Conservation (phyloP, 2,329 filamentous ascomycete genomes). For the Basipetospora chlamydospora region DNA sequence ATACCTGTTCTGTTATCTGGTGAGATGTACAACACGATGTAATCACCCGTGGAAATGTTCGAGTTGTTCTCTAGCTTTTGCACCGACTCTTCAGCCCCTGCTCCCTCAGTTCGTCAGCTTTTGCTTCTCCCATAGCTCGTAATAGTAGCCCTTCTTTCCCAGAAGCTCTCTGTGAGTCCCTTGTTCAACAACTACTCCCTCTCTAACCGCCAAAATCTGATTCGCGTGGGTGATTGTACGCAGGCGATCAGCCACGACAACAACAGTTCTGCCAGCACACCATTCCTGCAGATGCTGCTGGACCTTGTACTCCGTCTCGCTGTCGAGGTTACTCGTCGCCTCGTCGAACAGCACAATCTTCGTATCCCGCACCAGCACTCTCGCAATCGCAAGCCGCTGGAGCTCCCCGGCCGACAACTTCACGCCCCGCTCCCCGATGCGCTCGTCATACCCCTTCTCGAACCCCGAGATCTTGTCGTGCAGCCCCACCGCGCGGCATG, state of each 20-base stretch:
- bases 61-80: too few species aligned
- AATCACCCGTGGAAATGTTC: too few species aligned
- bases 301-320: constrained; percentile 27
- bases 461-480: constrained; percentile 50
- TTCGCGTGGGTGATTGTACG: constrained; percentile 30
- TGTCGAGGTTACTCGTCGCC: constrained; percentile 34
- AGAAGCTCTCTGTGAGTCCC: constrained; percentile 36
- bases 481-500: constrained; percentile 46
- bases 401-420: constrained; percentile 36
- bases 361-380: constrained; percentile 17
- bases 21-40: too few species aligned
- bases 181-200: constrained; percentile 34
- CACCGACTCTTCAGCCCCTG: too few species aligned
- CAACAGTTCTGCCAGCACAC: constrained; percentile 32
- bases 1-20: too few species aligned
- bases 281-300: constrained; percentile 30
- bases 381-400: constrained; percentile 32
- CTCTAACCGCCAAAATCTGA: constrained; percentile 35
- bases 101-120: too few species aligned
- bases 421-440: constrained; percentile 32
- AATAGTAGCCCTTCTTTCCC: constrained; percentile 31
- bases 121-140: constrained; percentile 36
- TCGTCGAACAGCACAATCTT: constrained; percentile 27
- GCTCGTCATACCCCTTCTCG: constrained; percentile 32
- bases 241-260: constrained; percentile 32